Evolutionary conservation across 129 eudicot species (phyloP), one percentile per base, ranked within the genome.

Genomic region (Deinandra increscens): DNA sequence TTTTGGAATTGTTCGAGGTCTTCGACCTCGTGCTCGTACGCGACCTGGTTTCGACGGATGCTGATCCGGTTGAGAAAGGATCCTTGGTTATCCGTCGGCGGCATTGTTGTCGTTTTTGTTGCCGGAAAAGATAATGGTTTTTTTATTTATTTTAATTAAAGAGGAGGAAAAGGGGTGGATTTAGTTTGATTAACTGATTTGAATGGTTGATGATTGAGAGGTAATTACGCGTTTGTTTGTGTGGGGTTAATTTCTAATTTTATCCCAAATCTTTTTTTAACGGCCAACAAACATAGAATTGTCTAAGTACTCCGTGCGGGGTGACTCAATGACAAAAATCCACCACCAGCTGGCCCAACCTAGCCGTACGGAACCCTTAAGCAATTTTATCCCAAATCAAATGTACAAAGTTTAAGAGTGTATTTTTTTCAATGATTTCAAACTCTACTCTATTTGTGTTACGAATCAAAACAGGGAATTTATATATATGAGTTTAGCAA

Each of bases 11-110:
- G 81, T 23, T 93, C 99, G 38, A 93, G 80, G 78, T 89, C 95
- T 65, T 89, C 97, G 13, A 73, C 49, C 18, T 90, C 95, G 59
- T 84, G 80, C 8, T 87, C 95, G 71, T 84, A 82, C 10, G 60
- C 73, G 38, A 87, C 84, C 46, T 93, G 99, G 75, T 87, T 89
- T 9, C 97, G 88, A 13, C 97, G 99, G 82, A 89, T 87, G 81
- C 99, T 93, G n/a, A 85, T 88, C 50, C 88, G 86, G 71, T 87
- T 89, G 10, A 92, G 87, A 81, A 92, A 92, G 4, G 94, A 88
- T 31, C 86, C 76, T 64, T 85, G 91, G 36, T 84, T 81, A 46
- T 89, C 97, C 7, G 91, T 81, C 3, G 83, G 72, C 72, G 82
- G 85, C 95, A 84, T 89, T 81, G 45, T 74, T 76, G 71, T n/a